A percentile compares a stretch with the other conserved stretches of the same genome.
These are phyloP conservation scores for Ilyonectria robusta DNA, from an alignment of 2,329 filamentous ascomycete genomes.

Conservation along the genomic window DNA sequence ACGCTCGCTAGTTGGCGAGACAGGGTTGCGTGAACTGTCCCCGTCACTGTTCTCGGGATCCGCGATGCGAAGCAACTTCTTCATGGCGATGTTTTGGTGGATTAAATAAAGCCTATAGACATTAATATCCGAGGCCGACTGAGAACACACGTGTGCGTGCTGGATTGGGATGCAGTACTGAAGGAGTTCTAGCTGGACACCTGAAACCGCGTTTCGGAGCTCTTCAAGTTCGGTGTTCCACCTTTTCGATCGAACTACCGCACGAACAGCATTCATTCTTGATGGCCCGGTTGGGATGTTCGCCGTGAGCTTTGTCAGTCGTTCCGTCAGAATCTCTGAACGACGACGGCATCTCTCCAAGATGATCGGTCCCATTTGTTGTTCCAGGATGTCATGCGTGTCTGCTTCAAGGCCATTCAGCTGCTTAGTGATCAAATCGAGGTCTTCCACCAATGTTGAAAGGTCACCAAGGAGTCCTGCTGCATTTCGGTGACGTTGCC, in stretches of 20 bases:
- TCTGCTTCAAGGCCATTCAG: not conserved
- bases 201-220: not conserved
- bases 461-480: not conserved
- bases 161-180: not conserved
- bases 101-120: not conserved
- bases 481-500: conserved; percentile 4
- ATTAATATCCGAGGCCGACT: not conserved
- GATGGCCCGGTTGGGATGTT: not conserved
- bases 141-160: not conserved
- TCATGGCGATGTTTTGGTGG: not conserved
- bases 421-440: not conserved
- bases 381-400: not conserved
- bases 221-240: conserved; percentile 23
- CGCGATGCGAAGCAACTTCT: not conserved
- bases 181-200: conserved; percentile 3
- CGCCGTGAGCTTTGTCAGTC: not conserved
- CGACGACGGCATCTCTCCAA: conserved; percentile 20
- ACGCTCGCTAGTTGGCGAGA: not conserved
- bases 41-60: not conserved
- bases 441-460: not conserved
- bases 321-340: not conserved
- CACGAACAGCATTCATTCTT: not conserved
- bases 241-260: not conserved
- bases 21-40: fast-evolving
- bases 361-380: conserved; percentile 22